Percentiles rank a stretch among this genome's conserved stretches.
phyloP scores from a whole-genome alignment of 2,329 filamentous ascomycete species.

The Intubia oerlemansii region DNA sequence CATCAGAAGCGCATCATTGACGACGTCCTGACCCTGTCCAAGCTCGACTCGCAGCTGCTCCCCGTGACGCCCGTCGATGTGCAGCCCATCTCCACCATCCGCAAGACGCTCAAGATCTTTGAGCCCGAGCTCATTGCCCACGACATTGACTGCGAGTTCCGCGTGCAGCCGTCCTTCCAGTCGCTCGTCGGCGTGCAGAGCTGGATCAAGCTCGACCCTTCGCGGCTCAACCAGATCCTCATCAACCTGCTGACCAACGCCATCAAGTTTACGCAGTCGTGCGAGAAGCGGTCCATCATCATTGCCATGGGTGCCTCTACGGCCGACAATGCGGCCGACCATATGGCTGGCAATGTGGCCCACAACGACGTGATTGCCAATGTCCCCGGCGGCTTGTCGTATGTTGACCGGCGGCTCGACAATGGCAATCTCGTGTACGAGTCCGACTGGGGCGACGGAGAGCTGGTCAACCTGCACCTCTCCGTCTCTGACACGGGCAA shows the following conservation, averaged over 20 bases:
- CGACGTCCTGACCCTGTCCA: conserved; percentile 50
- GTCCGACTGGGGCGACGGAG: conserved; percentile 49
- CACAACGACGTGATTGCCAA: not conserved
- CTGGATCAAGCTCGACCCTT: conserved; percentile 58
- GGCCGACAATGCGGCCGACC: conserved; percentile 12
- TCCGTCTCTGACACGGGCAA: conserved; percentile 52
- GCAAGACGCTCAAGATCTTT: conserved; percentile 54
- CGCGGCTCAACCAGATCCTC: conserved; percentile 48
- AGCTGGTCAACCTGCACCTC: conserved; percentile 51
- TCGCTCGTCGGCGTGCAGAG: conserved; percentile 33
- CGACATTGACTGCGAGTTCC: conserved; percentile 48
- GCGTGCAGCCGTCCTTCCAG: conserved; percentile 45
- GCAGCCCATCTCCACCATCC: conserved; percentile 42
- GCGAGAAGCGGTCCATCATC: conserved; percentile 35
- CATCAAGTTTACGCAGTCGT: conserved; percentile 42
- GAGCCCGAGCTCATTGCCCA: conserved; percentile 53
- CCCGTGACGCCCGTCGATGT: conserved; percentile 49
- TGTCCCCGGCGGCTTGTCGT: conserved; percentile 19
- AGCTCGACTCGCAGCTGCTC: conserved; percentile 55
- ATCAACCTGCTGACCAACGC: conserved; percentile 56
- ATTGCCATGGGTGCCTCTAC: conserved; percentile 42
- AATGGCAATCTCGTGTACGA: conserved; percentile 14
- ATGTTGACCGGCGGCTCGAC: conserved; percentile 21
- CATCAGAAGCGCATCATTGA: conserved; percentile 63
- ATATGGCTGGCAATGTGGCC: no score